phyloP scores from a whole-genome alignment of 345 rosid species.

The Theobroma cacao region DNA sequence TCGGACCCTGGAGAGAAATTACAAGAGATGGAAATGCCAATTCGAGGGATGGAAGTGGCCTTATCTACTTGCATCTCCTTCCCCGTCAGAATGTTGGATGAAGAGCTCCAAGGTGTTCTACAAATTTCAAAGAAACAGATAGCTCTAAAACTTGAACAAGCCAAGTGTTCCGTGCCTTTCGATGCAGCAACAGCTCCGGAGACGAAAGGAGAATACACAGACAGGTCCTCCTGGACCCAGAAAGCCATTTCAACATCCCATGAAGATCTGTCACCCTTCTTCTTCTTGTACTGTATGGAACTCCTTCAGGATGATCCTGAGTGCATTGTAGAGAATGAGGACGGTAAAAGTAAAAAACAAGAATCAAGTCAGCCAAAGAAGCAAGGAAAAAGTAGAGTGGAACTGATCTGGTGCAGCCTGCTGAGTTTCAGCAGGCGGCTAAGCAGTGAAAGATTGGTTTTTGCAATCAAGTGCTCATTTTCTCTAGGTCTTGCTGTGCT shows the following conservation, averaged over 20 bases:
- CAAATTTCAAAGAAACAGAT: conserved; percentile 44
- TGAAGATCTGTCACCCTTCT: conserved; percentile 56
- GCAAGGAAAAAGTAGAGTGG: background rate
- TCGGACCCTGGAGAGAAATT: conserved; percentile 42
- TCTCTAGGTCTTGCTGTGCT: conserved; percentile 69
- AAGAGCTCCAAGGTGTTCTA: conserved; percentile 36
- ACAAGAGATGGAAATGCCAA: conserved; percentile 48
- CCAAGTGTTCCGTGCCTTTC: conserved; percentile 22
- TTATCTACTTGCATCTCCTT: conserved; percentile 34
- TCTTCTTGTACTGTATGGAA: conserved; percentile 75
- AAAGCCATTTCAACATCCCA: conserved; percentile 37
- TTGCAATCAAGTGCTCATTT: conserved; percentile 59
- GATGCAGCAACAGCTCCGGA: conserved; percentile 53
- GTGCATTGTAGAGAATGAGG: background rate
- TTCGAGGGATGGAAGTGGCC: conserved; percentile 84
- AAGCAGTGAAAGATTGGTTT: conserved; percentile 40
- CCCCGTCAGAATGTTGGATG: conserved; percentile 23
- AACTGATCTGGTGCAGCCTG: background rate
- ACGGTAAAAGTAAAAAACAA: conserved; percentile 20
- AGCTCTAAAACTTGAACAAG: conserved; percentile 14
- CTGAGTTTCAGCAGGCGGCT: background rate
- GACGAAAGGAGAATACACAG: conserved; percentile 30
- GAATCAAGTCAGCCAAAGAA: background rate
- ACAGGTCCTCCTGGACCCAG: conserved; percentile 37
- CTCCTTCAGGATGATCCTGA: conserved; percentile 35